Percentiles rank a stretch among this genome's conserved stretches.
Evolutionary conservation across 2,329 filamentous ascomycete genomes (phyloP).

Genomic region (Aspergillus quadricinctus): DNA sequence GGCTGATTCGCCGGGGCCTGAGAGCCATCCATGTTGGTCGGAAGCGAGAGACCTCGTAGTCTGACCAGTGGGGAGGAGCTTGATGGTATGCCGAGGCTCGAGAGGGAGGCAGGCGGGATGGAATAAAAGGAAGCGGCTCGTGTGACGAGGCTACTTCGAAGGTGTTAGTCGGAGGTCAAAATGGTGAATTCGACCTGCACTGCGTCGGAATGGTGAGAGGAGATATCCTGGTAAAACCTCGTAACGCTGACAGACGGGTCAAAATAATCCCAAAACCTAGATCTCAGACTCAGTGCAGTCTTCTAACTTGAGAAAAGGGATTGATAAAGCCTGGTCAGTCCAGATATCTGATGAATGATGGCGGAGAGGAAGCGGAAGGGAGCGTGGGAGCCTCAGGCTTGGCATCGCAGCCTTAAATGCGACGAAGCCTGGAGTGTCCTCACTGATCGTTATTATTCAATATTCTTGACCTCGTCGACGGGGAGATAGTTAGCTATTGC

Average conservation of each 20-base stretch:
- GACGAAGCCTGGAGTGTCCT: neutral
- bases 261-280: neutral
- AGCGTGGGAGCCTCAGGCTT: slow-evolving; percentile 13
- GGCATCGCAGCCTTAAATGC: slow-evolving; percentile 3
- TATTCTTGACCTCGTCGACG: neutral
- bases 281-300: neutral
- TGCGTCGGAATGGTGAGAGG: neutral
- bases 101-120: neutral
- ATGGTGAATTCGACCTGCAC: neutral
- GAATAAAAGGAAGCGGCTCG: neutral
- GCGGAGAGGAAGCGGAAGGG: slow-evolving; percentile 1
- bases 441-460: neutral
- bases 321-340: neutral
- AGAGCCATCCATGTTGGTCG: slow-evolving; percentile 29
- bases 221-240: neutral
- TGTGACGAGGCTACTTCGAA: neutral
- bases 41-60: neutral
- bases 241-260: no score
- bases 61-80: neutral
- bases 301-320: neutral
- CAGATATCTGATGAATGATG: neutral
- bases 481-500: no score
- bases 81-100: neutral
- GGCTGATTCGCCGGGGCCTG: slow-evolving; percentile 28
- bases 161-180: neutral